Base-by-base conservation (phyloP, 345 rosid species). In the Lenwebbia sp. region DNA sequence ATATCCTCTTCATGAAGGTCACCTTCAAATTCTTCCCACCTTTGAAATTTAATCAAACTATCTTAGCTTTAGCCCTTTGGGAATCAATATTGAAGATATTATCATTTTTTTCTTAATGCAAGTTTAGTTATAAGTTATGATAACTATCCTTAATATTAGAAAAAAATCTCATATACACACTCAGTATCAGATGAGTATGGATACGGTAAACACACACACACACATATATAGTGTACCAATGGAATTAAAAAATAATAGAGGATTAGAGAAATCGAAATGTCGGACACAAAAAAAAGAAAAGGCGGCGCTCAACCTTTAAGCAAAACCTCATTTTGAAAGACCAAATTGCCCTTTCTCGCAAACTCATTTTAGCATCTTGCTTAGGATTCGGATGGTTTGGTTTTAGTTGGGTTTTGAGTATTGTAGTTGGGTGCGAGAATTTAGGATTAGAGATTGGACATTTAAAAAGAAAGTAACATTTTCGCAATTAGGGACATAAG, bases 1-100 rank as follows among this genome's bases (percentile, higher is more conserved):
- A 90, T 85, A 88, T 88, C 41, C 74, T 87, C 81, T 37, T 89
- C 58, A 47, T 89, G 84, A 87, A 87, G 86, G 89, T 88, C 7
- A 10, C 8, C 78, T 19, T 70, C 47, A 17, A 17, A 33, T 41
- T 12, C 47, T 33, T 33, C 25, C 47, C 47, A 70, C 25, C 78
- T 6, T 10, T 37, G 25, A 33, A 33, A 65, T 65, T 65, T 65
- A 9, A 19, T 17, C 1, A 30, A 14, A 44, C 44, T 9, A 37
- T 65, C 22, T 33, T 0, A 40, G 78, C 40, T 17, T 57, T 30
- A 62, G 75, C 41, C 10, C 5, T 62, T 7, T 2, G 19, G 75
- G 22, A 4, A 62, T 13, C 3, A 8, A 33, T 8, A 7, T 41
- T 33, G 78, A 33, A 65, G 44, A 65, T 1, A 17, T 9, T 44